These are phyloP conservation scores for Ascobolus immersus DNA, from an alignment of 495 filamentous ascomycete species.

Conservation along the genomic window DNA sequence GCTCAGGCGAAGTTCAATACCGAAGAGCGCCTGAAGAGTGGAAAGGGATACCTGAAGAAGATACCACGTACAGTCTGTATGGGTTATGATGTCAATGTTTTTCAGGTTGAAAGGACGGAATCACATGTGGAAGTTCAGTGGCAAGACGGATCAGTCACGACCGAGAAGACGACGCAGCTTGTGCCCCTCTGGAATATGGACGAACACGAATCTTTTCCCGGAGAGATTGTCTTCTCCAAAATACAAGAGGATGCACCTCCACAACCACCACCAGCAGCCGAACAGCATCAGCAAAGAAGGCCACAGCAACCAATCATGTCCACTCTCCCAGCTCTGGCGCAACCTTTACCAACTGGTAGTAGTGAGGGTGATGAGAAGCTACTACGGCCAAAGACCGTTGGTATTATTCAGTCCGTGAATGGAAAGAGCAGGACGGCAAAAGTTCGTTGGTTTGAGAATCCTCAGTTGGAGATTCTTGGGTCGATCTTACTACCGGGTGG, in stretches of 20 bases:
- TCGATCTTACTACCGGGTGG: conserved; percentile 16
- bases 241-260: conserved; percentile 2
- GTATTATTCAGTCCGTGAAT: conserved; percentile 34
- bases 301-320: conserved; percentile 1
- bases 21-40: background rate
- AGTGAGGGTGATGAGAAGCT: conserved; percentile 6
- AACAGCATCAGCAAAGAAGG: conserved; percentile 1
- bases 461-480: conserved; percentile 20
- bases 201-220: conserved; percentile 32
- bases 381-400: conserved; percentile 22
- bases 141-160: conserved; percentile 30
- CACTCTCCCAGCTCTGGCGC: conserved; percentile 2
- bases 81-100: conserved; percentile 34
- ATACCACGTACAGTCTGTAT: conserved; percentile 25
- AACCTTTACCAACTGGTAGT: no score
- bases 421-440: conserved; percentile 26
- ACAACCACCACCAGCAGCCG: background rate
- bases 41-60: conserved; percentile 14
- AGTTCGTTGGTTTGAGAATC: conserved; percentile 28
- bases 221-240: conserved; percentile 29
- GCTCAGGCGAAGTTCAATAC: conserved; percentile 25
- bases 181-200: conserved; percentile 24
- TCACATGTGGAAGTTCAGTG: conserved; percentile 29
- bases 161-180: conserved; percentile 20
- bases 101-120: conserved; percentile 21